phyloP scores from a whole-genome alignment of 2,329 filamentous ascomycete genomes.

The Nigrospora sphaerica region DNA sequence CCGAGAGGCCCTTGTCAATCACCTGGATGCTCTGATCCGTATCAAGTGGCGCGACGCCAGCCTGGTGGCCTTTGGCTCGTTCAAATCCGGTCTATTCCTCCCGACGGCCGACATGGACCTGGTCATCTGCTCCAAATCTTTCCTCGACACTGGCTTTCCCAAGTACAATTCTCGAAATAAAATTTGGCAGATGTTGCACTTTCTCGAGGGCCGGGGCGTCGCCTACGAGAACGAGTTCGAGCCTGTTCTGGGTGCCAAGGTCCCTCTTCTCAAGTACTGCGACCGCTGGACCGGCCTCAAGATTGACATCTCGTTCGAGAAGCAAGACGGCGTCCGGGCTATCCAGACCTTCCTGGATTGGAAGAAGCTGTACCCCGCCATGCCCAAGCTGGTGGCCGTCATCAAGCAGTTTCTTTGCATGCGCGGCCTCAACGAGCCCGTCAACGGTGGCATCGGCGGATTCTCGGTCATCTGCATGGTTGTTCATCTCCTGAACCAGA shows the following conservation, averaged over 20 bases:
- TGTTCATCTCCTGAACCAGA: conserved; percentile 76
- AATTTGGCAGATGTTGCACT: conserved; percentile 55
- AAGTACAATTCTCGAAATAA: conserved; percentile 44
- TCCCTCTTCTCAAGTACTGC: conserved; percentile 87
- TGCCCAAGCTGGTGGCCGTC: conserved; percentile 79
- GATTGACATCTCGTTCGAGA: conserved; percentile 94
- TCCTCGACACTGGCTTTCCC: conserved; percentile 43
- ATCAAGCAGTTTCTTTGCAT: conserved; percentile 92
- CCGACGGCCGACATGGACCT: conserved; percentile 87
- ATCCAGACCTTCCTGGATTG: conserved; percentile 75
- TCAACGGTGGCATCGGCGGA: conserved; percentile 83
- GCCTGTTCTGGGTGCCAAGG: conserved; percentile 68
- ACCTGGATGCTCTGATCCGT: conserved; percentile 55
- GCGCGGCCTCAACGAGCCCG: conserved; percentile 85
- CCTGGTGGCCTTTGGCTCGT: conserved; percentile 83
- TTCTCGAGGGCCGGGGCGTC: conserved; percentile 50
- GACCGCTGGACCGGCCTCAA: conserved; percentile 72
- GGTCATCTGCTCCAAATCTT: conserved; percentile 62
- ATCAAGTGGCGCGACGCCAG: conserved; percentile 52
- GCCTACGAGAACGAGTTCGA: conserved; percentile 53
- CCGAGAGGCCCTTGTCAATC: conserved; percentile 63
- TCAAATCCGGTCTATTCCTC: conserved; percentile 69
- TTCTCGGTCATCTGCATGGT: conserved; percentile 93
- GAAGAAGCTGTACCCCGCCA: conserved; percentile 72
- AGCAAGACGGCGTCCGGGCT: conserved; percentile 71